Evolutionary conservation across 495 filamentous ascomycete species (phyloP), one percentile per base, ranked within the genome.

Genomic region (Aspergillus homomorphus): DNA sequence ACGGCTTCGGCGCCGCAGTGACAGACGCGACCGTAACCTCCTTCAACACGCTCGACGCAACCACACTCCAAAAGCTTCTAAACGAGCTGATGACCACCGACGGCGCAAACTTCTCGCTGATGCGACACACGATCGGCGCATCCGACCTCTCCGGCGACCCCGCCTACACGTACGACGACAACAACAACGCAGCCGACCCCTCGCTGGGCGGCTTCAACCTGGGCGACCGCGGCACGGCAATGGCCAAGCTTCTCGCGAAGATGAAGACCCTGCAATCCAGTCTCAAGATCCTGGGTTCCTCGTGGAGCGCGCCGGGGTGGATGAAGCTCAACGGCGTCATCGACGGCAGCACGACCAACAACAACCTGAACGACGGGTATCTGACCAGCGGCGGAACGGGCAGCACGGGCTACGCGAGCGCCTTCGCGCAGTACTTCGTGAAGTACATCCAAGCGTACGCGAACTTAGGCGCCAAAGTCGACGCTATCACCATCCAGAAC

Each of bases 401-500:
- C 6, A 67, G 53, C 45, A 60, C 61, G 0, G 65, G 65, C 1
- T 82, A 82, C 61, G 69, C 74, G 24, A 68, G 62, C 41, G 62
- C 69, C 18, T 82, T 77, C 56, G 78, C 78, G 0, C 66, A 83
- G 54, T 84, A 84, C 66, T 85, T 83, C 54, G 76, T 80, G 30
- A 79, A 79, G 63, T 85, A 84, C 61, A 73, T 85, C 44, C 73
- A 84, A 53, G 77, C 81, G 3, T 85, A 71, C 60, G 56, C 66
- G 26, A 56, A 60, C 5, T 63, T 69, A 7, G 82, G 80, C 0
- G 77, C 72, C 9, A 68, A 57, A 10, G 69, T 85, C 49, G 77
- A 84, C 48, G 82, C 80, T 14, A 78, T 85, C 58, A 82, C 78
- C 20, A 74, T 84, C 43, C 79, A 83, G 60, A 85, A 85, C 57